Base-by-base conservation (phyloP, 2,329 filamentous ascomycete genomes). In the Malbranchea cinnamomea region DNA sequence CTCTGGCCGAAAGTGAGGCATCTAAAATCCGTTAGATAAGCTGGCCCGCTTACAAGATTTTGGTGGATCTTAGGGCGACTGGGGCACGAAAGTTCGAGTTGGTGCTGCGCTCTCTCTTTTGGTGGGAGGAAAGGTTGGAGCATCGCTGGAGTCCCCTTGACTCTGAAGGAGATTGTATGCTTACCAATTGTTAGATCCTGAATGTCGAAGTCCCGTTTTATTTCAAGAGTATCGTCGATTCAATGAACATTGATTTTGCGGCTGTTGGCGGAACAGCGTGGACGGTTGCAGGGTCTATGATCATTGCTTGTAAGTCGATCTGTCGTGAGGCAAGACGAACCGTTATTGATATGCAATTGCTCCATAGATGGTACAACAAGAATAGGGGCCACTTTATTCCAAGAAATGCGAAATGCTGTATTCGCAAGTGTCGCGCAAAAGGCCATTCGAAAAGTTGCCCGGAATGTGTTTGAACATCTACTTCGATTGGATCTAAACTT, bases 161-260 rank as follows among this genome's bases (percentile, higher is more conserved):
- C 17, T 25, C n/a, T 5, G 22, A 17, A 12, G 6, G 7, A 16
- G 3, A 6, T 27, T 14, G n/a, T 23, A 14, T 35, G 33, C 40
- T 46, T 28, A 47, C 30, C 24, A 34, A 39, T 37, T 22, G 34
- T 19, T 50, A 66, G 67, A 54, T 92, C 28, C 65, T 98, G 47
- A 98, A 95, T 54, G 89, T 98, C 10, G 84, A 98, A 60, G 83
- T 98, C 26, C 89, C 89, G 0, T 98, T 98, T 52, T 98, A 94
- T 64, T 98, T 98, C 65, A 95, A 95, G 65, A 85, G 63, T 54
- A 95, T 98, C 40, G 82, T 98, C 23, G 91, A 98, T 54, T 75
- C 82, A 12, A 93, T 98, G 83, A 98, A 98, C 53, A 71, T 98
- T 42, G 89, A 98, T 54, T 76, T 93, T 50, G 69, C 72, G n/a